Percentiles rank a stretch among this genome's conserved stretches.
Evolutionary conservation across 225 moss, liverwort and hornwort species (phyloP).

Genomic region (Sphagnum tenellum): DNA sequence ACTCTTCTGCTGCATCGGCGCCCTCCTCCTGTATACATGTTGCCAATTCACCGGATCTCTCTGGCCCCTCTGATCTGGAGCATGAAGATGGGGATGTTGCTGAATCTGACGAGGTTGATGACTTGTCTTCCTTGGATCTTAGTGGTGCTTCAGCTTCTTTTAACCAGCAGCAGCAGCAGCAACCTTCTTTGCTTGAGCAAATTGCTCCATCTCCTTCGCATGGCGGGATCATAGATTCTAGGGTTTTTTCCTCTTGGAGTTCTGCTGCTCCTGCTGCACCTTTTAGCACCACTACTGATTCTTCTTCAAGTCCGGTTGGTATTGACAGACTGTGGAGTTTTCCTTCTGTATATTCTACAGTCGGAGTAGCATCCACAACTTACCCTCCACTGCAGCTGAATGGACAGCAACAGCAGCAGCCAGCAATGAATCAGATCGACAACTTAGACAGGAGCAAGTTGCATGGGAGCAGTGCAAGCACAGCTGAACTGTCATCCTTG

Average conservation of each 20-base stretch:
- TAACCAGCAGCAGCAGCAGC: conserved; percentile 11
- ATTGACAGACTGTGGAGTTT: conserved; percentile 26
- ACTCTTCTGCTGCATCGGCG: no score
- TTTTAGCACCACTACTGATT: conserved; percentile 6
- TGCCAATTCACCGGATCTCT: conserved; percentile 37
- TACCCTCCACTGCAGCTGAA: neutral
- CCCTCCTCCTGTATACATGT: conserved; percentile 8
- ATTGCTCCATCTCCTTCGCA: conserved; percentile 28
- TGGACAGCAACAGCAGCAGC: no score
- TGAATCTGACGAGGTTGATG: conserved; percentile 40
- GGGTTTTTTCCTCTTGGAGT: no score
- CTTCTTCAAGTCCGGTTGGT: conserved; percentile 4
- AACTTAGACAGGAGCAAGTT: no score
- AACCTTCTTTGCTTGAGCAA: conserved; percentile 38
- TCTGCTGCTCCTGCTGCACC: conserved; percentile 2
- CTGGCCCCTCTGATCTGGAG: conserved; percentile 33
- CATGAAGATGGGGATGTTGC: conserved; percentile 36
- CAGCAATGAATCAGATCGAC: no score
- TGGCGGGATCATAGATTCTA: no score
- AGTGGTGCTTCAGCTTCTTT: conserved; percentile 4
- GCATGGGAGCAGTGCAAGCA: no score
- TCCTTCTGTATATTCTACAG: conserved; percentile 24
- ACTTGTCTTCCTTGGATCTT: conserved; percentile 16
- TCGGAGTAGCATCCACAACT: conserved; percentile 7
- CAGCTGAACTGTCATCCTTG: no score